Conservation (phyloP, 352 stramenopile genomes). For the Albugo laibachii region DNA sequence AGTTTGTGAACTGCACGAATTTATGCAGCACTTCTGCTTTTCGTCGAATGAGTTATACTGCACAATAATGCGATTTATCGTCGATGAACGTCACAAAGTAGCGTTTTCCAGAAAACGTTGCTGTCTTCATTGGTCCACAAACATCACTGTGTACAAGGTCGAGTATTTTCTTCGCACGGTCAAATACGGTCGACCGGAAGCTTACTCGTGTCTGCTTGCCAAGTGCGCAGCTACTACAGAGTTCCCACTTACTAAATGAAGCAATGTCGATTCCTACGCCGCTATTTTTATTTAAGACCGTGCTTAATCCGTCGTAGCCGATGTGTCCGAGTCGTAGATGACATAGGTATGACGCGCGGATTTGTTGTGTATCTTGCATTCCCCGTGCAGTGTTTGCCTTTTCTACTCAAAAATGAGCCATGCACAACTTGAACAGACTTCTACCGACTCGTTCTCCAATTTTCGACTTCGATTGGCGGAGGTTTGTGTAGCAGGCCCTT, state of each 20-base stretch:
- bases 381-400: too few relatives aligned
- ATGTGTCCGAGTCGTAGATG: conserved; percentile 9
- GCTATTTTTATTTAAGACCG: conserved; percentile 6
- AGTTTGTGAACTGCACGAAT: conserved; percentile 5
- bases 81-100: too few relatives aligned
- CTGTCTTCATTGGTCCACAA: too few relatives aligned
- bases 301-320: conserved; percentile 4
- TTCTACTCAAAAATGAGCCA: too few relatives aligned
- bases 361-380: not conserved
- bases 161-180: too few relatives aligned
- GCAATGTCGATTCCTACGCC: conserved; percentile 4
- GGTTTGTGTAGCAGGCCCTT: too few relatives aligned
- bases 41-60: not conserved
- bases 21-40: too few relatives aligned
- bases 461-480: too few relatives aligned
- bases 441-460: too few relatives aligned
- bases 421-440: too few relatives aligned
- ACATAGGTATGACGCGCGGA: conserved; percentile 6
- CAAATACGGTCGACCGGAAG: not conserved
- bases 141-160: too few relatives aligned
- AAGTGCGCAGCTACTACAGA: conserved; percentile 1
- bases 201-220: conserved; percentile 7
- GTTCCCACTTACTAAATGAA: conserved; percentile 5
- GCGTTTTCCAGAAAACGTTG: too few relatives aligned
- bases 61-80: not conserved